These are phyloP conservation scores for Hymenochaete sp. DNA, from an alignment of 1,284 basidiomycete genomes.

Conservation along the genomic window DNA sequence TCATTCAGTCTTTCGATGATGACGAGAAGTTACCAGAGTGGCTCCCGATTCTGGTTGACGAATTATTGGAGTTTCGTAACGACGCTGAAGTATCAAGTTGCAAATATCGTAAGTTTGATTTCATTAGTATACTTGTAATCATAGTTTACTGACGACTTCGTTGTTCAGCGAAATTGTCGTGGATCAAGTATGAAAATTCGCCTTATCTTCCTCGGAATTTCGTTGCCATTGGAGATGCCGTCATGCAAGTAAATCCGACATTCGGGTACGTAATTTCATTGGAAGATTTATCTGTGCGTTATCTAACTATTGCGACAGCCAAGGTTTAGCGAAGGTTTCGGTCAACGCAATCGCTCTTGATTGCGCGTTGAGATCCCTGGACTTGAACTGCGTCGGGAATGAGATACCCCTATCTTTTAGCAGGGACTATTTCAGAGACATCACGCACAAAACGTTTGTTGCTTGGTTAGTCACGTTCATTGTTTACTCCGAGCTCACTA, in stretches of 20 bases:
- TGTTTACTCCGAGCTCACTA: background rate
- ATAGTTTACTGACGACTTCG: background rate
- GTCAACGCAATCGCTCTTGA: slow-evolving; percentile 16
- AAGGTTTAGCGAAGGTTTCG: slow-evolving; percentile 16
- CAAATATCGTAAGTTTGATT: slow-evolving; percentile 12
- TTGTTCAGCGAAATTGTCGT: slow-evolving; percentile 14
- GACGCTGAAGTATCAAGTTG: slow-evolving; percentile 1
- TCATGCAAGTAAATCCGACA: slow-evolving; percentile 18
- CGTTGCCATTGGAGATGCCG: slow-evolving; percentile 18
- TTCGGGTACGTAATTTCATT: slow-evolving; percentile 12
- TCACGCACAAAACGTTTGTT: slow-evolving; percentile 1
- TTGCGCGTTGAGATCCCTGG: slow-evolving; percentile 13
- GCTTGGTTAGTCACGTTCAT: slow-evolving; percentile 12
- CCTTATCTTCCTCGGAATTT: slow-evolving; percentile 18
- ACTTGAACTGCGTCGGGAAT: background rate
- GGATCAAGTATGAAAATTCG: slow-evolving; percentile 15
- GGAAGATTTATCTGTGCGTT: background rate
- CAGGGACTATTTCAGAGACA: slow-evolving; percentile 9
- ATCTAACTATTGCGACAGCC: slow-evolving; percentile 9
- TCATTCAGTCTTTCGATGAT: slow-evolving; percentile 3
- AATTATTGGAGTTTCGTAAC: slow-evolving; percentile 5
- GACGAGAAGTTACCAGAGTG: slow-evolving; percentile 11
- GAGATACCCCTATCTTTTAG: slow-evolving; percentile 5
- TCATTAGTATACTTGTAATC: background rate
- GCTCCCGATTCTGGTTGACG: slow-evolving; percentile 8